phyloP scores from a whole-genome alignment of 2,329 filamentous ascomycete species.

The Penicillium sp. region DNA sequence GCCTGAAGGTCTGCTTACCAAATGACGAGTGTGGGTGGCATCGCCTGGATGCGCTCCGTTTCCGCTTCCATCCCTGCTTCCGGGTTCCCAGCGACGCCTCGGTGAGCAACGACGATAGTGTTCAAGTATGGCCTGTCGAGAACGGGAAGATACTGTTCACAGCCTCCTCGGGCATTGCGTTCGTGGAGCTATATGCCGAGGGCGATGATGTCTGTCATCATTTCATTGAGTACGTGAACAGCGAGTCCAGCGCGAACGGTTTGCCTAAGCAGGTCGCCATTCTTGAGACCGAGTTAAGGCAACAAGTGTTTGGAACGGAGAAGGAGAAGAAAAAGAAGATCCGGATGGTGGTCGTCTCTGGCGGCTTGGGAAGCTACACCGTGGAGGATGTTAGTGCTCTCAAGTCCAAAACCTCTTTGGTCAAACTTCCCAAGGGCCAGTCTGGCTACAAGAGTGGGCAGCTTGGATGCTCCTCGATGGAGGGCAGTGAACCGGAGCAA shows the following conservation, averaged over 20 bases:
- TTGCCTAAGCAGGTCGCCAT: constrained; percentile 73
- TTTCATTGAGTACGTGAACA: constrained; percentile 78
- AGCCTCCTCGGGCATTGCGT: constrained; percentile 78
- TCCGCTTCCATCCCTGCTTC: constrained; percentile 89
- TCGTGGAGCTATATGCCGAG: constrained; percentile 78
- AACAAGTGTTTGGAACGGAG: constrained; percentile 65
- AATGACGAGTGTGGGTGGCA: constrained; percentile 92
- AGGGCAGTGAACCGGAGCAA: constrained; percentile 70
- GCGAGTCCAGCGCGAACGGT: constrained; percentile 57
- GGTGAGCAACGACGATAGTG: constrained; percentile 67
- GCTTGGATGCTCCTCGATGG: constrained; percentile 71
- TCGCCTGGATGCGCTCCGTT: constrained; percentile 81
- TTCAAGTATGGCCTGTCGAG: constrained; percentile 85
- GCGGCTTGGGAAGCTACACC: constrained; percentile 70
- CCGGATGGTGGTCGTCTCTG: constrained; percentile 73
- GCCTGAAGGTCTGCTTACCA: constrained; percentile 68
- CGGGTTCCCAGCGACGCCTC: constrained; percentile 73
- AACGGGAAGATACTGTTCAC: constrained; percentile 74
- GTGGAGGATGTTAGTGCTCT: constrained; percentile 76
- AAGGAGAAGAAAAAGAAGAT: constrained; percentile 69
- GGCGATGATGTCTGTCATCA: constrained; percentile 77
- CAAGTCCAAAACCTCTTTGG: constrained; percentile 67
- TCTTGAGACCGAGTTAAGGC: constrained; percentile 73
- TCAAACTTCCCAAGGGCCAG: constrained; percentile 76
- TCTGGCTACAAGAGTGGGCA: constrained; percentile 74